Evolutionary conservation across 495 filamentous ascomycete species (phyloP).

Genomic region (Podospora conica): DNA sequence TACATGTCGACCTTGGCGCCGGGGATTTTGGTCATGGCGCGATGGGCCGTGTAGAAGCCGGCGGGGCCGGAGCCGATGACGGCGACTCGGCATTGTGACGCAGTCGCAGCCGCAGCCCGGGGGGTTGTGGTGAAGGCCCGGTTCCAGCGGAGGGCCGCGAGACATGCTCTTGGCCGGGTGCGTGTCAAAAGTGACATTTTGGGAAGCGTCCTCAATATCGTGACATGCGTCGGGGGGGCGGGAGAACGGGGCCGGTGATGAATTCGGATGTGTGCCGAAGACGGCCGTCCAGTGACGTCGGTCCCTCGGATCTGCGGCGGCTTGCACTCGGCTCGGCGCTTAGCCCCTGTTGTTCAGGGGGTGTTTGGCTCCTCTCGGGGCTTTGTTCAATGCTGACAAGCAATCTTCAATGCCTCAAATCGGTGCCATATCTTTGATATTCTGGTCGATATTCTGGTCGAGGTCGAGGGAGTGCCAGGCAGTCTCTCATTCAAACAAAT

Average conservation of each 20-base stretch:
- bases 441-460: too few species aligned
- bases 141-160: neutral
- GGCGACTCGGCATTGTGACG: conserved; percentile 56
- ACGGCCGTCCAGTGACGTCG: neutral
- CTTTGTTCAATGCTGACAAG: too few species aligned
- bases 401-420: too few species aligned
- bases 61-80: conserved; percentile 93
- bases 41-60: conserved; percentile 89
- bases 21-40: conserved; percentile 66
- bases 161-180: neutral
- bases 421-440: too few species aligned
- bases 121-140: conserved; percentile 14
- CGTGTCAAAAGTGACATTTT: neutral
- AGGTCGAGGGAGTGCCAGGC: too few species aligned
- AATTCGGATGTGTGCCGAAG: too few species aligned
- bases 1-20: conserved; percentile 88
- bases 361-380: too few species aligned
- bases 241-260: neutral
- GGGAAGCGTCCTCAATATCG: neutral
- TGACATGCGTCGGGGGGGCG: neutral
- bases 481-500: too few species aligned
- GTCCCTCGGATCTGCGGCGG: neutral
- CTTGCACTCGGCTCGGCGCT: neutral
- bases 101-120: conserved; percentile 1
- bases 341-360: neutral